These are phyloP conservation scores for Penicillium samsonianum DNA, from an alignment of 495 filamentous ascomycete genomes.

Conservation along the genomic window DNA sequence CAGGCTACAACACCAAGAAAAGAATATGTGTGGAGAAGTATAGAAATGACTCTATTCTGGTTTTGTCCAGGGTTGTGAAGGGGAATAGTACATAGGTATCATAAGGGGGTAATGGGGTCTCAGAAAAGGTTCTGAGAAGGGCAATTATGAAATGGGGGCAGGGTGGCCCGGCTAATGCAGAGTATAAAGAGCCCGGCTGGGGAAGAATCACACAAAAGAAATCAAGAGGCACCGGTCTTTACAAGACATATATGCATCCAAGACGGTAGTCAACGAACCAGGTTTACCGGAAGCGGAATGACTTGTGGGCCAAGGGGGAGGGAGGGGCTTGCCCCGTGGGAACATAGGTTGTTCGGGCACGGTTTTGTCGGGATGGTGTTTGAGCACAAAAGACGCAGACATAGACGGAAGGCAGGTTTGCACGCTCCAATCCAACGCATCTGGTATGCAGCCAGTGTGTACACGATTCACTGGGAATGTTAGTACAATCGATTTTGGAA, in stretches of 20 bases:
- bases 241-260: constrained; percentile 21
- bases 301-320: constrained; percentile 70
- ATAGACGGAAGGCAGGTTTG: constrained; percentile 70
- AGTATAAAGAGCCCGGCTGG: constrained; percentile 10
- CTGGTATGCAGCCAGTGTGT: constrained; percentile 80
- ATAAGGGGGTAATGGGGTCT: constrained; percentile 11
- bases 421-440: constrained; percentile 70
- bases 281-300: constrained; percentile 48
- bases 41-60: constrained; percentile 16
- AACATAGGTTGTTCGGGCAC: constrained; percentile 57
- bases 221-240: constrained; percentile 16
- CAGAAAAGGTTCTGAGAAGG: too few relatives aligned
- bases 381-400: constrained; percentile 80
- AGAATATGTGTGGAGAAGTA: constrained; percentile 12
- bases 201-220: constrained; percentile 31
- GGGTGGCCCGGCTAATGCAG: constrained; percentile 27
- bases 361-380: constrained; percentile 68
- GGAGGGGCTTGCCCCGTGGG: constrained; percentile 45
- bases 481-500: constrained; percentile 15
- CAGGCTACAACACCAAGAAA: constrained; percentile 5
- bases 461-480: constrained; percentile 70
- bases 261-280: constrained; percentile 8
- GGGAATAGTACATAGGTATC: constrained; percentile 43
- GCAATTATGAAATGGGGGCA: constrained; percentile 29
- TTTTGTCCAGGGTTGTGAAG: constrained; percentile 13